A percentile compares a stretch with the other conserved stretches of the same genome.
phyloP scores from a whole-genome alignment of 2,329 filamentous ascomycete genomes.

The Cytospora piceicola region DNA sequence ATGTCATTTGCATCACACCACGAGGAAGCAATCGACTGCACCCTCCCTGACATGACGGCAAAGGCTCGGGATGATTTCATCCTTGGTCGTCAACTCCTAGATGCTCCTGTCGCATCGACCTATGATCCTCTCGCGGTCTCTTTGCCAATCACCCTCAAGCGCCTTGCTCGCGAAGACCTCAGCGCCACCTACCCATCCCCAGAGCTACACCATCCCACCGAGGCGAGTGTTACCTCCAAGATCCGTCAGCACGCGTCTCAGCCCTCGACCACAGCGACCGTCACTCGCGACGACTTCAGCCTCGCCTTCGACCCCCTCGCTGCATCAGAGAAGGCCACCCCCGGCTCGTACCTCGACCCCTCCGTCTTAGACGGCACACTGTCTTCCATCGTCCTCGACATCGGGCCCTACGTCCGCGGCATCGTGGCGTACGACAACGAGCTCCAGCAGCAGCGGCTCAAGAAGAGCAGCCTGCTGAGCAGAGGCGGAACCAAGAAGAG shows the following conservation, averaged over 20 bases:
- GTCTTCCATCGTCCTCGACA: conserved; percentile 68
- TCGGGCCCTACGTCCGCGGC: conserved; percentile 86
- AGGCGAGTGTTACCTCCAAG: conserved; percentile 40
- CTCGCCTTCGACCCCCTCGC: conserved; percentile 66
- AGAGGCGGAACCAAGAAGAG: conserved; percentile 63
- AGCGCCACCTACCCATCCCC: conserved; percentile 26
- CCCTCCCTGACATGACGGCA: conserved; percentile 58
- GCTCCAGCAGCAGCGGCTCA: conserved; percentile 68
- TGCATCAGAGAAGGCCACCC: conserved; percentile 48
- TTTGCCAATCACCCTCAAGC: conserved; percentile 42
- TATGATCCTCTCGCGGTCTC: conserved; percentile 40
- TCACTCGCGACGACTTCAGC: conserved; percentile 58
- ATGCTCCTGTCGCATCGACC: conserved; percentile 44
- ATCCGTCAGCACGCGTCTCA: conserved; percentile 46
- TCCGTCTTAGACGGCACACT: conserved; percentile 79
- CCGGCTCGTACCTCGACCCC: conserved; percentile 55
- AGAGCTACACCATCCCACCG: conserved; percentile 39
- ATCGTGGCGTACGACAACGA: conserved; percentile 79
- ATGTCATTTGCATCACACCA: conserved; percentile 49
- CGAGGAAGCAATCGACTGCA: conserved; percentile 63
- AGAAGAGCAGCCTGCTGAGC: conserved; percentile 58
- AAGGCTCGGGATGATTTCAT: conserved; percentile 56
- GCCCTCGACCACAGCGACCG: conserved; percentile 31
- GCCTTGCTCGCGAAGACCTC: conserved; percentile 40
- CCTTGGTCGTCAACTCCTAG: conserved; percentile 52